Evolutionary conservation across 2,329 filamentous ascomycete species (phyloP).

Genomic region (Apiospora aurea): DNA sequence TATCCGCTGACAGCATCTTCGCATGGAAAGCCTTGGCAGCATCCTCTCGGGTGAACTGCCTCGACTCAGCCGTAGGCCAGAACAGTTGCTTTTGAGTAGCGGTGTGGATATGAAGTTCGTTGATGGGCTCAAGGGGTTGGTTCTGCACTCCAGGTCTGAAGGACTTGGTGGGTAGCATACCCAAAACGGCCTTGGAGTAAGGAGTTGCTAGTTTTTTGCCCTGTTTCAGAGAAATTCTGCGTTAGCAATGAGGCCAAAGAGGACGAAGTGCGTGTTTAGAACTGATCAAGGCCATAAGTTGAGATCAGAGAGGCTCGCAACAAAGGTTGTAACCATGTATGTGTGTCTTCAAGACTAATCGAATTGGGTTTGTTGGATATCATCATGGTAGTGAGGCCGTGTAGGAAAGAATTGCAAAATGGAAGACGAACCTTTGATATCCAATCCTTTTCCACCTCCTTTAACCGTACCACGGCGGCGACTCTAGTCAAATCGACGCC

Average conservation of each 20-base stretch:
- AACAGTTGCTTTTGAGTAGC: constrained; percentile 71
- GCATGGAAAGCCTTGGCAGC: constrained; percentile 70
- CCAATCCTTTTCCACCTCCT: constrained; percentile 86
- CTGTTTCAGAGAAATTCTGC: constrained; percentile 52
- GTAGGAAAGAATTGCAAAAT: constrained; percentile 25
- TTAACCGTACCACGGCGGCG: constrained; percentile 83
- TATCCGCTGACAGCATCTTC: constrained; percentile 65
- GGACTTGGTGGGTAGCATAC: constrained; percentile 80
- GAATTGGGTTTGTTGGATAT: constrained; percentile 74
- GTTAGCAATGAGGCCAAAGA: constrained; percentile 33
- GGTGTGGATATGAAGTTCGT: constrained; percentile 69
- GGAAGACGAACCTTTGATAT: constrained; percentile 64
- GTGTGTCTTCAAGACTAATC: constrained; percentile 99
- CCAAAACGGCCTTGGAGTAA: constrained; percentile 77
- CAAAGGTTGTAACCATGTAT: constrained; percentile 84
- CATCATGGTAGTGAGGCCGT: constrained; percentile 62
- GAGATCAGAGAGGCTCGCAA: constrained; percentile 77
- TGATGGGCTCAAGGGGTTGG: constrained; percentile 64
- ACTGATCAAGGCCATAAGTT: not conserved
- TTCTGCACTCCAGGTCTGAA: constrained; percentile 59
- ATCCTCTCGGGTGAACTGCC: constrained; percentile 68
- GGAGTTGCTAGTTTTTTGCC: constrained; percentile 77
- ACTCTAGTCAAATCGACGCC: constrained; percentile 84
- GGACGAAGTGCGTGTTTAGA: not conserved
- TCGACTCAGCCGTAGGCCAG: constrained; percentile 68